phyloP scores from a whole-genome alignment of 352 stramenopile genomes.

The Phytophthora litchii region DNA sequence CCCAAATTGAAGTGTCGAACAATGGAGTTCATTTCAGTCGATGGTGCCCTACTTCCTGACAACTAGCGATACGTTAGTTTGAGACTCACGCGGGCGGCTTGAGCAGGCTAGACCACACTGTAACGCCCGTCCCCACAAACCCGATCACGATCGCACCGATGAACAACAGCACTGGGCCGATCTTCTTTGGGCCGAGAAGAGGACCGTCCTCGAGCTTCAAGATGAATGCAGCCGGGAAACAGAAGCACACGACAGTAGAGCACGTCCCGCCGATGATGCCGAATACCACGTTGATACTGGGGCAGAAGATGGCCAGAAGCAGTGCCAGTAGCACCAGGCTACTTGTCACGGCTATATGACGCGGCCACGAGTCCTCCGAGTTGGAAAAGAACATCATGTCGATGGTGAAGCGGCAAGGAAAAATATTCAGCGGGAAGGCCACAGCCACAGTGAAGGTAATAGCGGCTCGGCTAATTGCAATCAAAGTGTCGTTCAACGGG shows the following conservation, averaged over 20 bases:
- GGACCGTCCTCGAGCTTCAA: slow-evolving; percentile 83
- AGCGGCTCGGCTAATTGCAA: slow-evolving; percentile 79
- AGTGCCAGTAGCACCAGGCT: slow-evolving; percentile 70
- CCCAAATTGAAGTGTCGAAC: slow-evolving; percentile 10
- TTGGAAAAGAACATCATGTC: slow-evolving; percentile 91
- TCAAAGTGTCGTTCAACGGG: slow-evolving; percentile 73
- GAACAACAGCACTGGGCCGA: slow-evolving; percentile 74
- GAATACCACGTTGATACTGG: slow-evolving; percentile 87
- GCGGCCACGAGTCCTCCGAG: slow-evolving; percentile 66
- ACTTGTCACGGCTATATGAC: slow-evolving; percentile 71
- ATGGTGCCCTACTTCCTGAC: not conserved
- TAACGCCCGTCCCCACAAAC: slow-evolving; percentile 68
- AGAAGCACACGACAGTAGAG: slow-evolving; percentile 86
- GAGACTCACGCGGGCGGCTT: slow-evolving; percentile 21
- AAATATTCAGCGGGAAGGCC: slow-evolving; percentile 88
- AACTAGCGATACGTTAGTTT: not conserved
- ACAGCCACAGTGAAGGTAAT: slow-evolving; percentile 88
- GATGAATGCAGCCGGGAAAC: slow-evolving; percentile 83
- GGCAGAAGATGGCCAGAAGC: slow-evolving; percentile 82
- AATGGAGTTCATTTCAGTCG: slow-evolving; percentile 1
- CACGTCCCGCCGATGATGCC: slow-evolving; percentile 87
- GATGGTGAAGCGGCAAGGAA: slow-evolving; percentile 85
- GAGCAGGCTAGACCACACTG: slow-evolving; percentile 70
- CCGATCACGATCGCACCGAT: slow-evolving; percentile 76
- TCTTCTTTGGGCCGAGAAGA: slow-evolving; percentile 72